phyloP scores from a whole-genome alignment of 306 rosid genomes.

The Ormosia emarginata region DNA sequence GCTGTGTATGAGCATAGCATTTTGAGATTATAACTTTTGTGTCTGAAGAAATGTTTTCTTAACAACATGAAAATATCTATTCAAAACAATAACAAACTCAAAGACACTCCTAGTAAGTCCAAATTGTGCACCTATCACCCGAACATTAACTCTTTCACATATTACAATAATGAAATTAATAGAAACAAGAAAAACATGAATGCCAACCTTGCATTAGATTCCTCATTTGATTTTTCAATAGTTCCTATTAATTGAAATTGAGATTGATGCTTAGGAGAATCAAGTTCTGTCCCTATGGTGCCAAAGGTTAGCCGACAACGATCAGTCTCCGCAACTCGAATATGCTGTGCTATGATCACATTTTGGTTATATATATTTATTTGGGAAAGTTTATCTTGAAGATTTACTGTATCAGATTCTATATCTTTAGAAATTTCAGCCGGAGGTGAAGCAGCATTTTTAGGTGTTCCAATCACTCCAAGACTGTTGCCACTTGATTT shows the following conservation, averaged over 20 bases:
- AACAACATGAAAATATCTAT: not conserved
- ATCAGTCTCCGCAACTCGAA: conserved; percentile 78
- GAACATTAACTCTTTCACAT: not conserved
- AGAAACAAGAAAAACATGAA: not conserved
- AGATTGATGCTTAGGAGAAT: conserved; percentile 44
- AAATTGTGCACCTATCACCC: not conserved
- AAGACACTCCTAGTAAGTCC: not conserved
- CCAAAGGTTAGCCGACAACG: conserved; percentile 84
- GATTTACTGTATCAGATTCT: conserved; percentile 52
- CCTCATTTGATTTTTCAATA: conserved; percentile 49
- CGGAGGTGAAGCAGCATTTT: conserved; percentile 55
- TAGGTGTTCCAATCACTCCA: conserved; percentile 86
- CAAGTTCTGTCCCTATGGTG: conserved; percentile 68
- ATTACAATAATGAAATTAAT: not conserved
- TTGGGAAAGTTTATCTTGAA: conserved; percentile 60
- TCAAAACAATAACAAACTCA: not conserved
- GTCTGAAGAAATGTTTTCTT: not conserved
- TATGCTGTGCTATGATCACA: conserved; percentile 89
- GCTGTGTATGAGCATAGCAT: not conserved
- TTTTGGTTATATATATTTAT: conserved; percentile 53
- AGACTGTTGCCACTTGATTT: conserved; percentile 53
- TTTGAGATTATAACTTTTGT: not conserved
- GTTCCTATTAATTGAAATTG: conserved; percentile 44
- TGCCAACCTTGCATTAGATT: conserved; percentile 63
- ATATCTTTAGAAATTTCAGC: conserved; percentile 44